A percentile compares a stretch with the other conserved stretches of the same genome.
Conservation (phyloP, 2,329 filamentous ascomycete species). For the Madurella fahalii region DNA sequence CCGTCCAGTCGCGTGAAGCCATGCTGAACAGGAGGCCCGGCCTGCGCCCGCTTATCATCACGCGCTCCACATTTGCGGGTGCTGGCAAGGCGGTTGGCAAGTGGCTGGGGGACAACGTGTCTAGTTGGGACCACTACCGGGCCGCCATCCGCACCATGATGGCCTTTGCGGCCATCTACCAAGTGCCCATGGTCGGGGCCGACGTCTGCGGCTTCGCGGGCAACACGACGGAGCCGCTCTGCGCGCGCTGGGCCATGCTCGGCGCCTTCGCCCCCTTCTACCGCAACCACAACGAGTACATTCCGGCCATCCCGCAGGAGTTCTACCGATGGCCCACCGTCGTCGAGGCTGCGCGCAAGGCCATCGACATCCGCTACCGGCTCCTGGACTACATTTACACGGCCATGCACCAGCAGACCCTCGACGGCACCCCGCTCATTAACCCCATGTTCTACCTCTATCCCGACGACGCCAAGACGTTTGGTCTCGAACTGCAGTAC, state of each 20-base stretch:
- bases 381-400: slow-evolving; percentile 75
- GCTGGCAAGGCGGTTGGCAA: slow-evolving; percentile 61
- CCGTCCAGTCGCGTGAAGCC: slow-evolving; percentile 56
- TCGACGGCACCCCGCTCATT: slow-evolving; percentile 60
- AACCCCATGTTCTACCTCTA: slow-evolving; percentile 69
- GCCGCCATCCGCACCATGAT: slow-evolving; percentile 56
- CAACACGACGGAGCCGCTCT: slow-evolving; percentile 64
- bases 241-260: slow-evolving; percentile 69
- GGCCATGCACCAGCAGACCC: slow-evolving; percentile 56
- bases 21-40: slow-evolving; percentile 63
- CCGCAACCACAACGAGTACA: slow-evolving; percentile 62
- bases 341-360: slow-evolving; percentile 57
- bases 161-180: slow-evolving; percentile 60
- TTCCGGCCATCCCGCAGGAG: slow-evolving; percentile 56
- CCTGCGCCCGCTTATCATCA: slow-evolving; percentile 67
- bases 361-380: slow-evolving; percentile 64
- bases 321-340: slow-evolving; percentile 66
- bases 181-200: slow-evolving; percentile 63
- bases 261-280: slow-evolving; percentile 74
- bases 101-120: slow-evolving; percentile 58
- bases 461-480: slow-evolving; percentile 43
- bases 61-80: slow-evolving; percentile 71
- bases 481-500: slow-evolving; percentile 43
- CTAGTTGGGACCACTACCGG: slow-evolving; percentile 54
- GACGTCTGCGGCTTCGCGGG: slow-evolving; percentile 75